Percentiles rank a stretch among this genome's conserved stretches.
Evolutionary conservation across 306 rosid genomes (phyloP).

Genomic region (Cicer arietinum): DNA sequence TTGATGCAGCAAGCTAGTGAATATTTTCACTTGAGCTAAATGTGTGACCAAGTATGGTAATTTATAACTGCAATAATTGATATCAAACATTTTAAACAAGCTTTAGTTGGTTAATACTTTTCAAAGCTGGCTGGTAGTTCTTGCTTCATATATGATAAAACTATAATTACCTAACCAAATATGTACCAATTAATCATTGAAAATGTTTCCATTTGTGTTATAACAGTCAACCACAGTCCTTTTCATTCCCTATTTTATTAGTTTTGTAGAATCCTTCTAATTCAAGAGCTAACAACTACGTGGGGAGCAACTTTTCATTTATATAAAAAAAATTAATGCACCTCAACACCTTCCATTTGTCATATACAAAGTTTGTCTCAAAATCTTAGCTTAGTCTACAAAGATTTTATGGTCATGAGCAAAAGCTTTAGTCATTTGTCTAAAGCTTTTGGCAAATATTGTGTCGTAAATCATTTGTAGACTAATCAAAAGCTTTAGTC

Average conservation of each 20-base stretch:
- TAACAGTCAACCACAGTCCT: conserved; percentile 67
- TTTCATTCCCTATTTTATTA: conserved; percentile 51
- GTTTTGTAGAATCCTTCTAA: conserved; percentile 43
- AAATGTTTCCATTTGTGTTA: conserved; percentile 43
- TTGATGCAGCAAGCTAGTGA: conserved; percentile 37
- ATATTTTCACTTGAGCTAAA: conserved; percentile 22
- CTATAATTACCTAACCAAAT: conserved; percentile 37
- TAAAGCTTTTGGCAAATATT: no score
- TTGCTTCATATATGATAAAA: conserved; percentile 37
- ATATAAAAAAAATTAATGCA: conserved; percentile 45
- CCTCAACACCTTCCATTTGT: conserved; percentile 48
- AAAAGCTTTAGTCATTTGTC: conserved; percentile 88
- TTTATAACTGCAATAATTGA: conserved; percentile 18
- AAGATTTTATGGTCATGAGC: conserved; percentile 5
- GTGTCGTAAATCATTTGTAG: no score
- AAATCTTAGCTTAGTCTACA: conserved; percentile 43
- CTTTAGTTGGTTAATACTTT: conserved; percentile 56
- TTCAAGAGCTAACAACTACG: conserved; percentile 63
- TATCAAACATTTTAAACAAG: conserved; percentile 34
- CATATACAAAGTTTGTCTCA: conserved; percentile 43
- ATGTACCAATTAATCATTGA: conserved; percentile 45
- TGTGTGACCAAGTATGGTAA: conserved; percentile 46
- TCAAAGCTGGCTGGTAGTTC: conserved; percentile 56
- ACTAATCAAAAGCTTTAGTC: conserved; percentile 84
- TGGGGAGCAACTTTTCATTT: conserved; percentile 59